Percentiles rank a stretch among this genome's conserved stretches.
These are phyloP conservation scores for Clavispora asparagi DNA, from an alignment of 805 yeast genomes.

Conservation along the genomic window DNA sequence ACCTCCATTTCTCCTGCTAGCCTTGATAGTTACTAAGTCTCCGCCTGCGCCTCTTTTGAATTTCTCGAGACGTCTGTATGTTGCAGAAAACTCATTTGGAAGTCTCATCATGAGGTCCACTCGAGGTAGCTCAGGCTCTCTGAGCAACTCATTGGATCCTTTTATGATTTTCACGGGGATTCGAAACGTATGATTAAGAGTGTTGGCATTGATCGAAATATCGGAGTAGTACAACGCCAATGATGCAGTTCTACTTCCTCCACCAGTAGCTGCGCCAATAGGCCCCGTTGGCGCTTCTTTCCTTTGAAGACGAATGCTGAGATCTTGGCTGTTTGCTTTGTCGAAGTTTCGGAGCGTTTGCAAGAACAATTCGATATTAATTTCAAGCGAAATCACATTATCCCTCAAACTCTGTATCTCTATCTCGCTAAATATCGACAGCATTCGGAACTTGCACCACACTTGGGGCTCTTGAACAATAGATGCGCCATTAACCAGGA, in stretches of 20 bases:
- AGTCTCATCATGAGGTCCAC: slow-evolving; percentile 54
- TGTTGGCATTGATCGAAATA: slow-evolving; percentile 33
- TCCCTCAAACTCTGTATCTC: slow-evolving; percentile 50
- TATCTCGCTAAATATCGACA: slow-evolving; percentile 42
- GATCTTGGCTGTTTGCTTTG: slow-evolving; percentile 44
- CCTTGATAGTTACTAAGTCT: slow-evolving; percentile 46
- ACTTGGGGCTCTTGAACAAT: slow-evolving; percentile 56
- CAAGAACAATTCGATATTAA: slow-evolving; percentile 55
- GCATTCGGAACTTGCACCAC: slow-evolving; percentile 54
- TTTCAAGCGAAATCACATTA: slow-evolving; percentile 53
- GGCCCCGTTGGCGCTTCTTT: slow-evolving; percentile 20
- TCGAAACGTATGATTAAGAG: slow-evolving; percentile 59
- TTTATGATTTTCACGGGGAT: slow-evolving; percentile 66
- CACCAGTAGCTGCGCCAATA: slow-evolving; percentile 11
- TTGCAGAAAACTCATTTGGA: slow-evolving; percentile 44
- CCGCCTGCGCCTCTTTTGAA: slow-evolving; percentile 40
- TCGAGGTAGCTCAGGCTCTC: slow-evolving; percentile 57
- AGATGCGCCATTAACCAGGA: slow-evolving; percentile 40
- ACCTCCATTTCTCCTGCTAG: slow-evolving; percentile 42
- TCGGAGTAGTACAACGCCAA: slow-evolving; percentile 54
- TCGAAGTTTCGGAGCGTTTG: slow-evolving; percentile 57
- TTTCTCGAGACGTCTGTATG: slow-evolving; percentile 61
- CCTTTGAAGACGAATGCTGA: slow-evolving; percentile 49
- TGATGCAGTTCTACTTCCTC: slow-evolving; percentile 39
- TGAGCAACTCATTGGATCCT: slow-evolving; percentile 43